Evolutionary conservation across 2,329 filamentous ascomycete genomes (phyloP).

Genomic region (Alternaria ventricosa): DNA sequence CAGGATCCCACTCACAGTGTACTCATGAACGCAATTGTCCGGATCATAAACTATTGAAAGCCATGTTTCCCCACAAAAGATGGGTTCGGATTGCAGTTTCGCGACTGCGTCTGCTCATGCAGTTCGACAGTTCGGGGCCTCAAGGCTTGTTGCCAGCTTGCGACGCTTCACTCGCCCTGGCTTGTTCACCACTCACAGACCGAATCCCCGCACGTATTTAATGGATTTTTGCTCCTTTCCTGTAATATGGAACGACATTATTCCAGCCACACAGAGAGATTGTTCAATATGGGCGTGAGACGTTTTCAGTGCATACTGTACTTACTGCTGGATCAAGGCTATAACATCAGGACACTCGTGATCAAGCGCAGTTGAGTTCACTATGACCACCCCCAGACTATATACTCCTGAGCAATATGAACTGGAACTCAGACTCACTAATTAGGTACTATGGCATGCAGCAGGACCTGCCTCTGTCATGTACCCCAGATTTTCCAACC

Average conservation of each 20-base stretch:
- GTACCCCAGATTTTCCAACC: slow-evolving; percentile 16
- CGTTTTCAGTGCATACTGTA: not conserved
- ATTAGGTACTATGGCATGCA: slow-evolving; percentile 3
- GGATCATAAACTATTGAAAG: slow-evolving; percentile 1
- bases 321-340: slow-evolving; percentile 13
- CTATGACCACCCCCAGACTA: not conserved
- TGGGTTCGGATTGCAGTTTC: not conserved
- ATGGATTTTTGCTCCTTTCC: not conserved
- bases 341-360: slow-evolving; percentile 2
- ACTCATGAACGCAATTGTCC: slow-evolving; percentile 18
- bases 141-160: not conserved
- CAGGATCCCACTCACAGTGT: not conserved
- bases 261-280: not conserved
- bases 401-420: not conserved
- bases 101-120: not conserved
- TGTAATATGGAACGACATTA: not conserved
- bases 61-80: slow-evolving; percentile 19
- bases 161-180: not conserved
- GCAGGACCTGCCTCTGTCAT: slow-evolving; percentile 1
- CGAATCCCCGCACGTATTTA: slow-evolving; percentile 4
- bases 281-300: slow-evolving; percentile 2
- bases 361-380: slow-evolving; percentile 6
- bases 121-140: not conserved
- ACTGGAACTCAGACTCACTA: slow-evolving; percentile 7
- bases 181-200: slow-evolving; percentile 1